These are phyloP conservation scores for Phytophthora pluvialis DNA, from an alignment of 352 stramenopile genomes.

Conservation along the genomic window DNA sequence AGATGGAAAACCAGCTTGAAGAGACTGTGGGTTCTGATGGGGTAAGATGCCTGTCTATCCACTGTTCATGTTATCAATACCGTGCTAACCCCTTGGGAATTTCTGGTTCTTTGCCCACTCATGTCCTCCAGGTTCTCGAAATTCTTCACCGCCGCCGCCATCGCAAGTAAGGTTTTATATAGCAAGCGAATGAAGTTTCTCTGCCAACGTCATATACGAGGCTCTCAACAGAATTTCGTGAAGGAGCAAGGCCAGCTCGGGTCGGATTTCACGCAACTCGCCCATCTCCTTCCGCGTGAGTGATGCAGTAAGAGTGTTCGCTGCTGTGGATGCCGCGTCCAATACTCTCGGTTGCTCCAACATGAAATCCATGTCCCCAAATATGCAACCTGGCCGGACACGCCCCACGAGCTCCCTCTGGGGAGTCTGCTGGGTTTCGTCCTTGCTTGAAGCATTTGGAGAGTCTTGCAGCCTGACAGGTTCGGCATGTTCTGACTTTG, in stretches of 20 bases:
- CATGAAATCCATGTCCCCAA: constrained; percentile 75
- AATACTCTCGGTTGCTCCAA: constrained; percentile 55
- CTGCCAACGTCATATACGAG: constrained; percentile 63
- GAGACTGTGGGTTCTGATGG: constrained; percentile 60
- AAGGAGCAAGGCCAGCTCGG: constrained; percentile 52
- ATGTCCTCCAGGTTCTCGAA: constrained; percentile 67
- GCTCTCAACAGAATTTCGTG: constrained; percentile 64
- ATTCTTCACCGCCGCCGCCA: constrained; percentile 63
- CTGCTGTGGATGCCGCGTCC: constrained; percentile 47
- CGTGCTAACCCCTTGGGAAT: constrained; percentile 6
- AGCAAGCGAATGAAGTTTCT: constrained; percentile 39
- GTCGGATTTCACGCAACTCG: constrained; percentile 30
- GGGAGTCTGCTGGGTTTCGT: constrained; percentile 7
- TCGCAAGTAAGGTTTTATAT: constrained; percentile 31
- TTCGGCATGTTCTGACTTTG: constrained; percentile 21
- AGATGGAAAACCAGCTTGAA: constrained; percentile 55
- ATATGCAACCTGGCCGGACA: constrained; percentile 63
- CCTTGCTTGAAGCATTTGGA: not conserved
- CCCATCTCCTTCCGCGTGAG: constrained; percentile 46
- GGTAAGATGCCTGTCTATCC: constrained; percentile 32
- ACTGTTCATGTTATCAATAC: not conserved
- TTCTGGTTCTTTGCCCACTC: not conserved
- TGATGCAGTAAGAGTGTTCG: constrained; percentile 46
- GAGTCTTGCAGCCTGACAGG: constrained; percentile 4
- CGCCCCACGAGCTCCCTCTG: constrained; percentile 52